Evolutionary conservation across 345 rosid genomes (phyloP), one percentile per base, ranked within the genome.

Genomic region (Trapa incisa): DNA sequence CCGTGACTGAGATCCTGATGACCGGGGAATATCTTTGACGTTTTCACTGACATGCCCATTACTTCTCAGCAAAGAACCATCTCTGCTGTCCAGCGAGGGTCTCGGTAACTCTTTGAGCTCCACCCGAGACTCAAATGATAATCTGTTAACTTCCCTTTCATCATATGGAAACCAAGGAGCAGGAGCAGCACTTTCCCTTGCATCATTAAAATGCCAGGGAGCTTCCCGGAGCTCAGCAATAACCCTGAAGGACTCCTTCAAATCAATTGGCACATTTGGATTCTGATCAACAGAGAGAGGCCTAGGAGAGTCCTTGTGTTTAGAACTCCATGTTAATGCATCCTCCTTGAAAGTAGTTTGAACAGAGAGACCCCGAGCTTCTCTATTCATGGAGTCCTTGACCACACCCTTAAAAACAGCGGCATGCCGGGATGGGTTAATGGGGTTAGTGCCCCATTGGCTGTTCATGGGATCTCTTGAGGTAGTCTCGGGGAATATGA

Each of bases 381-480:
- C 98, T 79, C 92, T 81, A 58, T 87, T 84, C 91, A 93, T 93
- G 14, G 94, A 90, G 74, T 86, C 98, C 80, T 86, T 88, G 64
- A 93, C 97, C 70, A 87, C 87, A 69, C 87, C 96, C 65, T 91
- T 82, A 33, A 93, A 87, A 73, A 85, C 94, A 50, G 81, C 73
- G 35, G 86, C 77, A n/a, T 84, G 83, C 60, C 69, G 64, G 65
- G 87, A 85, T 15, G 84, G 73, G 83, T 76, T 74, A 39, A 85
- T 75, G 67, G 86, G 84, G 37, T 69, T 86, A 37, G 73, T 69
- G 73, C 76, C 80, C 54, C 78, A 78, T 78, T 82, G 88, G 63
- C 73, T 68, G 79, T 80, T 69, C 72, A 73, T 77, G 22, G 88
- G 67, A 58, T 85, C 88, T 75, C 81, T 83, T 62, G 85, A 74